Base-by-base conservation (phyloP, 352 stramenopile genomes). In the Globisporangium sylvaticum region DNA sequence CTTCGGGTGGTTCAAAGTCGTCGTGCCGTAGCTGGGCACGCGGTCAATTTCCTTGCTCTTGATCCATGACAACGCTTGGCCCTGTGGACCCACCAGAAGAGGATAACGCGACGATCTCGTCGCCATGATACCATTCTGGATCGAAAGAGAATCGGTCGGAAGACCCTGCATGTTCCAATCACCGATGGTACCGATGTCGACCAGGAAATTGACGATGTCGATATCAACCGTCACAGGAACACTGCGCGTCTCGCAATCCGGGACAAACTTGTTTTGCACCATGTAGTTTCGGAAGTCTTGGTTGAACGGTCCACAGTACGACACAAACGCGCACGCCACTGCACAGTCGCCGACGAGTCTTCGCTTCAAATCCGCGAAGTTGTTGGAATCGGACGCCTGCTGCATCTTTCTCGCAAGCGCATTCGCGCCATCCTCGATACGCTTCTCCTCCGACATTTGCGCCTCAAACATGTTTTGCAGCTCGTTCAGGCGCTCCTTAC, bases 121-220 rank as follows among this genome's bases (percentile, higher is more conserved):
- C 20, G 99, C 96, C 73, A 99, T 96, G 76, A 99, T 99, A 70
- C 97, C 97, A 76, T 99, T 99, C 69, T 99, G 95, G 73, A 98
- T 98, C 25, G 92, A 98, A 12, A 99, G 79, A 6, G 96, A 91
- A 79, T 99, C 97, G 0, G 96, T 98, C 22, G 97, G 97, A 10
- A 99, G 73, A 1, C 96, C 97, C 66, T 99, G 83, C 76, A 99
- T 97, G 77, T 98, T 99, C 97, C 97, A 99, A 72, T 99, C 97
- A 32, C 97, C 96, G 57, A 99, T 97, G 4, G 95, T 99, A 6
- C 93, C 96, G 48, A 98, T 94, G 74, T 99, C 96, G n/a, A 98
- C 97, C 10, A 99, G 76, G 69, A 99, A 99, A 24, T 90, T 94
- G 63, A 98, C 98, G 20, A 99, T 84, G 66, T 99, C 95, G 15